A percentile compares a stretch with the other conserved stretches of the same genome.
Conservation (phyloP, 1,139 yeast genomes). For the Entelexis sorbosivorans region DNA sequence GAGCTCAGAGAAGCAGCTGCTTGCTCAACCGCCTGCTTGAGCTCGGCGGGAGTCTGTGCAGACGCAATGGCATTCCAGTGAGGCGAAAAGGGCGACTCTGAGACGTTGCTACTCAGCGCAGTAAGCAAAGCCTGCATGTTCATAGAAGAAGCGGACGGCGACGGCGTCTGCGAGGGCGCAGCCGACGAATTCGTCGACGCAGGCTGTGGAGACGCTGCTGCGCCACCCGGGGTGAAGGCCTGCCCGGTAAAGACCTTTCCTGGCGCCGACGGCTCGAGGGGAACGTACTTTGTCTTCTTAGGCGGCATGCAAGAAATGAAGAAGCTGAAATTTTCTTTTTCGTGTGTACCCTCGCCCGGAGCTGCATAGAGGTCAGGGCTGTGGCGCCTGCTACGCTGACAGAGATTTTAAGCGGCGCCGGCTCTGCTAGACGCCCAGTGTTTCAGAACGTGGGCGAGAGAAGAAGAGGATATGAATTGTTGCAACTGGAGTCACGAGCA, state of each 20-base stretch:
- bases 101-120: constrained; percentile 59
- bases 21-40: constrained; percentile 48
- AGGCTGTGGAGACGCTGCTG: not conserved
- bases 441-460: too few species aligned
- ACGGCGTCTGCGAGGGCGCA: constrained; percentile 11
- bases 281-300: constrained; percentile 20
- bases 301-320: constrained; percentile 18
- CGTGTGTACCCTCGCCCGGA: not conserved
- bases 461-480: too few species aligned
- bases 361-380: constrained; percentile 1
- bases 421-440: too few species aligned
- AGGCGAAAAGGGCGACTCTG: constrained; percentile 57
- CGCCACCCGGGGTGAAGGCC: constrained; percentile 17
- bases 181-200: constrained; percentile 6
- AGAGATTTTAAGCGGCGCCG: not conserved
- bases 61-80: constrained; percentile 45
- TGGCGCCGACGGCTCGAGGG: constrained; percentile 16
- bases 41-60: constrained; percentile 52
- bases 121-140: constrained; percentile 56
- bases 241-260: constrained; percentile 17
- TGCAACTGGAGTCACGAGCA: too few species aligned
- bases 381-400: not conserved
- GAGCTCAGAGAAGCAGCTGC: constrained; percentile 40
- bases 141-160: constrained; percentile 30
- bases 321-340: constrained; percentile 4